These are phyloP conservation scores for Zancudomyces culisetae DNA, from an alignment of 371 early-diverging fungal species.

Conservation along the genomic window DNA sequence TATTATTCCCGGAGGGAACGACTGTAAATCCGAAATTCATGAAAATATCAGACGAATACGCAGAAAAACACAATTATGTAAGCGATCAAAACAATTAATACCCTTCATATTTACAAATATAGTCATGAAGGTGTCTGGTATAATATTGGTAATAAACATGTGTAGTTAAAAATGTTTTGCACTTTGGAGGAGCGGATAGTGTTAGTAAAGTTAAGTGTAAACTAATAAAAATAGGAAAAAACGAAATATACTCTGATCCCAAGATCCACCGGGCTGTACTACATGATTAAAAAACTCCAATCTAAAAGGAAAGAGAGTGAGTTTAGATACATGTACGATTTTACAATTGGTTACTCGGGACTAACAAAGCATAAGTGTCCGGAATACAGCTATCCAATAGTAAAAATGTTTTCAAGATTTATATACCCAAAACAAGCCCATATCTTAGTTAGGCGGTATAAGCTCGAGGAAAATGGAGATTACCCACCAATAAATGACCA, in stretches of 20 bases:
- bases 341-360: neutral
- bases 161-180: too few species aligned
- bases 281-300: neutral
- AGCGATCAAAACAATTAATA: neutral
- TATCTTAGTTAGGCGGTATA: neutral
- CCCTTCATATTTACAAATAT: neutral
- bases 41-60: neutral
- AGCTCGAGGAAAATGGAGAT: neutral
- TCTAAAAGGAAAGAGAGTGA: too few species aligned
- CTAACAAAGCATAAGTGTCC: neutral
- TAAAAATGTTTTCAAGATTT: neutral
- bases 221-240: neutral
- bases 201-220: too few species aligned
- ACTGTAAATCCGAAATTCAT: constrained; percentile 1
- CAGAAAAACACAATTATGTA: neutral
- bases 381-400: neutral
- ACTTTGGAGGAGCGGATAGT: too few species aligned
- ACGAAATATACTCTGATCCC: neutral
- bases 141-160: too few species aligned
- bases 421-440: neutral
- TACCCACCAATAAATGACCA: too few species aligned
- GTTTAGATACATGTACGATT: neutral
- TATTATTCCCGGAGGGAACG: neutral
- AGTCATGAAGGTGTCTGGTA: neutral
- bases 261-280: neutral